Evolutionary conservation across 805 yeast genomes (phyloP), one percentile per base, ranked within the genome.

Genomic region (Brettanomyces nanus): DNA sequence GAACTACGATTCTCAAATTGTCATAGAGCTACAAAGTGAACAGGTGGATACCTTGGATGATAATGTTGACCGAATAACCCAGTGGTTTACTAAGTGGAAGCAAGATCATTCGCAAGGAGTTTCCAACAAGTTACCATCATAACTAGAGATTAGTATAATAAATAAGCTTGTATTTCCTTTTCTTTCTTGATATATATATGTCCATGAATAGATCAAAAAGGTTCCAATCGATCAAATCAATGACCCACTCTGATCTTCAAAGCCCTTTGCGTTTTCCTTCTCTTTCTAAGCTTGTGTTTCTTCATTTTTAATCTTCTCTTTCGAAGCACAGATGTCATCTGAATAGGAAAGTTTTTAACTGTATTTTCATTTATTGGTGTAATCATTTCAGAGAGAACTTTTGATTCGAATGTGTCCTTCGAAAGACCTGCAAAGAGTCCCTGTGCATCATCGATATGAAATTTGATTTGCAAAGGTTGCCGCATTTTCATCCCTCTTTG

Each of bases 231-330:
- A 23, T 23, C 26, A 7, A 27, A 14, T 42, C 43, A 60, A 52
- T 53, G 59, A 47, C 80, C 78, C 51, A 77, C 63, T 61, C 80
- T 81, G 61, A 77, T 77, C 73, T 74, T 80, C 58, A 80, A 68
- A 13, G 92, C 82, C 61, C 94, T 75, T 62, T 89, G 95, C 33
- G 80, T 85, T 75, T 80, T 87, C 76, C 97, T 83, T 75, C 97
- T 84, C 80, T 92, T 92, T 69, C 92, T 83, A 60, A 86, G 72
- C 70, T 92, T 92, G 65, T 92, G 98, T 59, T 89, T 85, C 76
- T 90, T 92, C 97, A 92, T 92, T 73, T 87, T 90, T 61, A 85
- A 77, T 64, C 85, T 76, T 68, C 98, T 79, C 58, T 84, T 84
- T 61, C 92, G 74, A 61, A 80, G 63, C 26, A 84, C 94, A 10